Base-by-base conservation (phyloP, 495 filamentous ascomycete species). In the Penicillium coprophilum region DNA sequence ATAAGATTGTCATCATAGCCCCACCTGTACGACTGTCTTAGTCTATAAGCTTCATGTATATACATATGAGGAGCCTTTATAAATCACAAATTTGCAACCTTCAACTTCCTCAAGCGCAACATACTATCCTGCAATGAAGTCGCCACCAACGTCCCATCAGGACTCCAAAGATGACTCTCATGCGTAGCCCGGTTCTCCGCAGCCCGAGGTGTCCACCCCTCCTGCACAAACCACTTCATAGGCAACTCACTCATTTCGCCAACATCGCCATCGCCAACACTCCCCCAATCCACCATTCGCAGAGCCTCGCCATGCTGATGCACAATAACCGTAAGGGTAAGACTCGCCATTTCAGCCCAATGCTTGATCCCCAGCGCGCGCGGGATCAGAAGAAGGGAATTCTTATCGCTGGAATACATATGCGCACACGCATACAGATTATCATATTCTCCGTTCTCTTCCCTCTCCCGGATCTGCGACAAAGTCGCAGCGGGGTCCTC, bases 161-260 rank as follows among this genome's bases (percentile, higher is more conserved):
- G 77, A 58, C 76, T 80, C 85, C 85, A 90, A 34, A 90, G 73
- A 71, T 82, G 76, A 62, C 81, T 85, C 69, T 83, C 77, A 59
- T 88, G 76, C 24, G 85, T 72, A 2, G 73, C 84, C 48, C 86
- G 72, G 12, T 85, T 86, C 10, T 77, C 75, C 15, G 71, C 81
- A 6, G 78, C 73, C 23, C 82, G 67, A 11, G 80, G 80, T 39
- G 83, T 84, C 70, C 78, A 81, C 5, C 77, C 77, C 69, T 91
- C 87, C 69, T 89, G 85, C 23, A 85, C 67, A 71, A 86, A 90
- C 87, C 87, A 90, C 45, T 79, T 80, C 40, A 77, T 78, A 6
- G 60, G 48, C 12, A 69, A 23, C 2, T 65, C 58, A 10, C 59
- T 63, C 9, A 66, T 68, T 15, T 46, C 32, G 24, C 58, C 28